These are phyloP conservation scores for Viola odorata DNA, from an alignment of 345 rosid species.

Conservation along the genomic window DNA sequence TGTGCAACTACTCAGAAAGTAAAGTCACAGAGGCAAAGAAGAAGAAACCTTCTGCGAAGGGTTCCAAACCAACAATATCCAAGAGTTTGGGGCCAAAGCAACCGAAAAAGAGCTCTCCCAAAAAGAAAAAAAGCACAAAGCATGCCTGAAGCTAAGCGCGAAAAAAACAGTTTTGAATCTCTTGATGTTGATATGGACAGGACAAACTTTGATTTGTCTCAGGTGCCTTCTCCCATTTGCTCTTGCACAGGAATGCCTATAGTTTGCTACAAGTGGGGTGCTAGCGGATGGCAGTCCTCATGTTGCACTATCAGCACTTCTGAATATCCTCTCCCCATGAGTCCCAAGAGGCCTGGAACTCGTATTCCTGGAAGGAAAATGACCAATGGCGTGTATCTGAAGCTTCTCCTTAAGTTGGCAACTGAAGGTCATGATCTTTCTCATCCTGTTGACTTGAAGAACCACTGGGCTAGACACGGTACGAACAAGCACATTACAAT, in stretches of 20 bases:
- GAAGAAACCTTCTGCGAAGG: slow-evolving; percentile 24
- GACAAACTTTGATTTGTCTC: slow-evolving; percentile 39
- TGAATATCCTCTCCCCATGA: slow-evolving; percentile 58
- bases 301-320: slow-evolving; percentile 57
- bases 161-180: slow-evolving; percentile 30
- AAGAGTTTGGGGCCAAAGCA: slow-evolving; percentile 36
- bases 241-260: slow-evolving; percentile 52
- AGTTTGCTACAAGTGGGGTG: slow-evolving; percentile 64
- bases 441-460: slow-evolving; percentile 51
- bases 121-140: slow-evolving; percentile 27
- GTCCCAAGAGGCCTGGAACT: slow-evolving; percentile 43
- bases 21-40: slow-evolving; percentile 28
- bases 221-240: slow-evolving; percentile 58
- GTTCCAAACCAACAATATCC: slow-evolving; percentile 25
- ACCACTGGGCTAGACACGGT: slow-evolving; percentile 71
- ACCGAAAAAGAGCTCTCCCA: slow-evolving; percentile 32
- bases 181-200: slow-evolving; percentile 32
- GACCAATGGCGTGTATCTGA: slow-evolving; percentile 63
- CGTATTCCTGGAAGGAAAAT: slow-evolving; percentile 72
- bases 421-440: slow-evolving; percentile 54
- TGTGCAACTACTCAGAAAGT: slow-evolving; percentile 10
- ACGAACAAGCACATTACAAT: slow-evolving; percentile 67
- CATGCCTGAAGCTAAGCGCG: slow-evolving; percentile 39
- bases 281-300: slow-evolving; percentile 70
- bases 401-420: slow-evolving; percentile 50